A percentile compares a stretch with the other conserved stretches of the same genome.
phyloP scores from a whole-genome alignment of 163 green algal genomes.

The Volvox carteri region DNA sequence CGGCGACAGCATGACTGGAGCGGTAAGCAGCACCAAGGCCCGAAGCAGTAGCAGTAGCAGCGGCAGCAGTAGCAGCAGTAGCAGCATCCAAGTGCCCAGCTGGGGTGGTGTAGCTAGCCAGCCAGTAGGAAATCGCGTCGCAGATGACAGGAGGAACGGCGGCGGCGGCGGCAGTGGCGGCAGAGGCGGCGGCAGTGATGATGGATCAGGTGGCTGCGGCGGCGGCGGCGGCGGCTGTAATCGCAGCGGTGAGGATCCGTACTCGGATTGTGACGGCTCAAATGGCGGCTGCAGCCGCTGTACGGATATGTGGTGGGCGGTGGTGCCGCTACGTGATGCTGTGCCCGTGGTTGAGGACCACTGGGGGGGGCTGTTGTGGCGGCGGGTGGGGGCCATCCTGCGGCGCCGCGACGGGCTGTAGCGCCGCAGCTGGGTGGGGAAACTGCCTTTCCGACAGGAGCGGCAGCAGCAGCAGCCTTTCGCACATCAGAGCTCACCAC shows the following conservation, averaged over 20 bases:
- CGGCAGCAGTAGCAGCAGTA: too few species aligned
- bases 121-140: too few species aligned
- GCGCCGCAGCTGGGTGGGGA: too few species aligned
- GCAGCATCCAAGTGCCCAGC: too few species aligned
- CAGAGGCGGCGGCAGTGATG: not conserved
- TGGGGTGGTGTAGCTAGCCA: too few species aligned
- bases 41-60: too few species aligned
- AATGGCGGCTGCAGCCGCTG: conserved; percentile 30
- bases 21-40: too few species aligned
- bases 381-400: conserved; percentile 50
- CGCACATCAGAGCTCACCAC: too few species aligned
- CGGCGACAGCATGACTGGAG: too few species aligned
- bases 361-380: conserved; percentile 63
- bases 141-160: too few species aligned
- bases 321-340: conserved; percentile 42
- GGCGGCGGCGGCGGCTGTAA: too few species aligned
- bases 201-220: not conserved
- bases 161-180: not conserved
- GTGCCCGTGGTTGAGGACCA: conserved; percentile 51
- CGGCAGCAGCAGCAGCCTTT: not conserved
- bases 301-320: conserved; percentile 41
- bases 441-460: too few species aligned
- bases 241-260: not conserved
- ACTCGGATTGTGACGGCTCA: not conserved
- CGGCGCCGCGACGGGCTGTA: conserved; percentile 27